Evolutionary conservation across 1,284 basidiomycete species (phyloP).

Genomic region (Inonotus hispidus): DNA sequence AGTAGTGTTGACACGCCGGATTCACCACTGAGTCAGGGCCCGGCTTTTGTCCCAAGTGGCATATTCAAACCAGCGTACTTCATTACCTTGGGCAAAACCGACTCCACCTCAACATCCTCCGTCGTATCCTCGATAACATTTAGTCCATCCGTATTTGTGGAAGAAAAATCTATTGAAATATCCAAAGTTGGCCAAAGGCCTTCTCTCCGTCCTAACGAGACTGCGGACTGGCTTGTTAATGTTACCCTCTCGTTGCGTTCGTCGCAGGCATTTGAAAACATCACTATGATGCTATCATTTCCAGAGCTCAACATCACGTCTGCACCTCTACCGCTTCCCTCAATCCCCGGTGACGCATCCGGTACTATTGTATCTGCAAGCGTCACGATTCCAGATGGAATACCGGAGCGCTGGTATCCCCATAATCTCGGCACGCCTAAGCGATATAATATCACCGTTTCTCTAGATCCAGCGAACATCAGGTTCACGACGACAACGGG

Average conservation of each 20-base stretch:
- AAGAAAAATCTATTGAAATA: constrained; percentile 50
- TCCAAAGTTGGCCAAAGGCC: constrained; percentile 45
- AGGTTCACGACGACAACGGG: constrained; percentile 42
- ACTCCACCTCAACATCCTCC: constrained; percentile 15
- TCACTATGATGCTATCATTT: constrained; percentile 39
- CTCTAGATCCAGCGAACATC: constrained; percentile 24
- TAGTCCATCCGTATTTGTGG: constrained; percentile 39
- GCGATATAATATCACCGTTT: constrained; percentile 45
- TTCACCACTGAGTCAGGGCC: constrained; percentile 34
- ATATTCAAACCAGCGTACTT: constrained; percentile 50
- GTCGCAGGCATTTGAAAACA: constrained; percentile 29
- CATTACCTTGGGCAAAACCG: constrained; percentile 33
- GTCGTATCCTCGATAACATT: constrained; percentile 20
- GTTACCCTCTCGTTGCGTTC: constrained; percentile 48
- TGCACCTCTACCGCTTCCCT: constrained; percentile 24
- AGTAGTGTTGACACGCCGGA: not conserved
- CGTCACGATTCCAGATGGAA: constrained; percentile 41
- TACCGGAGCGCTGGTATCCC: constrained; percentile 50
- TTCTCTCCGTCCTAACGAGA: constrained; percentile 34
- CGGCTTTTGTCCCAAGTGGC: constrained; percentile 51
- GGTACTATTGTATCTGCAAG: constrained; percentile 35
- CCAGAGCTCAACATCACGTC: constrained; percentile 41
- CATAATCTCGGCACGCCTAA: constrained; percentile 49
- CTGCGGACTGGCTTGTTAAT: constrained; percentile 51
- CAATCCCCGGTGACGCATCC: constrained; percentile 30